These are phyloP conservation scores for Daldinia bambusicola DNA, from an alignment of 495 filamentous ascomycete genomes.

Conservation along the genomic window DNA sequence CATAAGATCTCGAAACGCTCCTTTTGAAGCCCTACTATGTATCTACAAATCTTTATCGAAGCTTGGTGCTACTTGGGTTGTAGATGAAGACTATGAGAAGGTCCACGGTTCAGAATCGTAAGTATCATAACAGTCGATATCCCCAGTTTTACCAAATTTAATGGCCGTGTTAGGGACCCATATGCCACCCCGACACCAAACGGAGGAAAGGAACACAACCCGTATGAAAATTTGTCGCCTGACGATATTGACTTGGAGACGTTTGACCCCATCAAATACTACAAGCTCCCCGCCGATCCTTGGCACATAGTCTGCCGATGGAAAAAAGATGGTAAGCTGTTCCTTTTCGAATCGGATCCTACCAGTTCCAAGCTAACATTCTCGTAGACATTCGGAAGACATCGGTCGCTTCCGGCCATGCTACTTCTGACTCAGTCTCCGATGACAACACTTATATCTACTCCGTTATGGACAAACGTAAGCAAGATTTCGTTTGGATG, in stretches of 20 bases:
- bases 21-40: conserved; percentile 90
- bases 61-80: conserved; percentile 87
- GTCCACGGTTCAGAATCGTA: conserved; percentile 47
- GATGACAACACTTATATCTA: conserved; percentile 50
- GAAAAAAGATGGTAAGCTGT: conserved; percentile 71
- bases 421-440: conserved; percentile 42
- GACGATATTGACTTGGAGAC: conserved; percentile 44
- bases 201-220: conserved; percentile 40
- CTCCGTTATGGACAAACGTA: conserved; percentile 54
- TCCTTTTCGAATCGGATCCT: conserved; percentile 53
- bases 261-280: conserved; percentile 58
- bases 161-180: conserved; percentile 39
- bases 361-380: conserved; percentile 9
- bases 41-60: conserved; percentile 90
- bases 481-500: conserved; percentile 73
- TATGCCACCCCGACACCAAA: conserved; percentile 29
- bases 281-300: conserved; percentile 87
- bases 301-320: conserved; percentile 96
- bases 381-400: conserved; percentile 54
- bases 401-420: conserved; percentile 48
- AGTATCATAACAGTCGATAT: conserved; percentile 10
- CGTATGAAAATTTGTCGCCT: conserved; percentile 40
- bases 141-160: conserved; percentile 14
- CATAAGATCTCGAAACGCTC: conserved; percentile 91
- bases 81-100: conserved; percentile 64